Percentiles rank a stretch among this genome's conserved stretches.
These are phyloP conservation scores for Kodamaea sp. DNA, from an alignment of 1,139 yeast species.

Conservation along the genomic window DNA sequence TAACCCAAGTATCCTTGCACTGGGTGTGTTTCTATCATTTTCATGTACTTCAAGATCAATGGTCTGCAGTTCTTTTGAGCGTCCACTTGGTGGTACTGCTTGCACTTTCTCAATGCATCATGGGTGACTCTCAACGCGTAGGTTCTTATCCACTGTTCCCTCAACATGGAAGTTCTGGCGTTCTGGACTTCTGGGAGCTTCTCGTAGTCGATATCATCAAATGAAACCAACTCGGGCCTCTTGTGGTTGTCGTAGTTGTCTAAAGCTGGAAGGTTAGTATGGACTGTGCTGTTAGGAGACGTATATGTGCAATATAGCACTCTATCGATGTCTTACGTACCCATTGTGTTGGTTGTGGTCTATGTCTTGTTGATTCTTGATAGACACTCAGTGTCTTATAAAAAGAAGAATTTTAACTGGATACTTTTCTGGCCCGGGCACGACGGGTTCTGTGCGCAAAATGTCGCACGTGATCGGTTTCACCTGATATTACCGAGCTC, in stretches of 20 bases:
- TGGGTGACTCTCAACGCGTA: slow-evolving; percentile 69
- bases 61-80: slow-evolving; percentile 68
- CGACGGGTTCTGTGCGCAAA: too few relatives aligned
- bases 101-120: slow-evolving; percentile 73
- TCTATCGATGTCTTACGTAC: slow-evolving; percentile 2
- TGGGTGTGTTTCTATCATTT: slow-evolving; percentile 68
- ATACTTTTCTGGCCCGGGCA: slow-evolving; percentile 9
- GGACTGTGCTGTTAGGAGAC: background rate
- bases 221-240: slow-evolving; percentile 77
- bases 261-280: slow-evolving; percentile 30
- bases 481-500: too few relatives aligned
- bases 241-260: slow-evolving; percentile 51
- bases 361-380: slow-evolving; percentile 8
- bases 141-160: slow-evolving; percentile 80
- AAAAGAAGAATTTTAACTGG: slow-evolving; percentile 27
- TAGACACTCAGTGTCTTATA: slow-evolving; percentile 4
- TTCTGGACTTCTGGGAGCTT: slow-evolving; percentile 62
- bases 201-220: slow-evolving; percentile 79
- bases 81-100: slow-evolving; percentile 74
- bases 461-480: too few relatives aligned
- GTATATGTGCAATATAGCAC: too few relatives aligned
- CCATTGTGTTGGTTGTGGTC: slow-evolving; percentile 6
- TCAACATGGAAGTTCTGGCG: slow-evolving; percentile 75
- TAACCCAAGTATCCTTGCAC: slow-evolving; percentile 76
- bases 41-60: slow-evolving; percentile 72